A percentile compares a stretch with the other conserved stretches of the same genome.
phyloP scores from a whole-genome alignment of 305 asterid genomes.

The Rubia peregrina region DNA sequence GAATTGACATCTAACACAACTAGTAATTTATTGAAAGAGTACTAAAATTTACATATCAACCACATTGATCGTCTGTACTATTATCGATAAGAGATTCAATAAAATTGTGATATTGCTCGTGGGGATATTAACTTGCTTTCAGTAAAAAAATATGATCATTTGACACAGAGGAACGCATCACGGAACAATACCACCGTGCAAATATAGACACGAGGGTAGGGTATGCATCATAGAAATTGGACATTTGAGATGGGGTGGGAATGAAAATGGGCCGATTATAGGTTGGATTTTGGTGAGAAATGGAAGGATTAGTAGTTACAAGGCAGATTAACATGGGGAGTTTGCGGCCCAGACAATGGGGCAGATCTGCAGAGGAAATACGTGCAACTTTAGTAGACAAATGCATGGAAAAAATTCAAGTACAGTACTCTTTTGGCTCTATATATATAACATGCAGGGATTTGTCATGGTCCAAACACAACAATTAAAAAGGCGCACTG shows the following conservation, averaged over 20 bases:
- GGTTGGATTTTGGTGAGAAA: background rate
- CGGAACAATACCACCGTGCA: too few species aligned
- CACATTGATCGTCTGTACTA: too few species aligned
- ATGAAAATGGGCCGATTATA: background rate
- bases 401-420: slow-evolving; percentile 23
- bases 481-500: slow-evolving; percentile 12
- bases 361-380: slow-evolving; percentile 6
- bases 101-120: too few species aligned
- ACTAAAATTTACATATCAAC: too few species aligned
- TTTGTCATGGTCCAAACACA: slow-evolving; percentile 7
- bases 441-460: background rate
- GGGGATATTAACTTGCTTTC: too few species aligned
- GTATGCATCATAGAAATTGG: too few species aligned
- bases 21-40: too few species aligned
- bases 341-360: slow-evolving; percentile 11
- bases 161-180: too few species aligned
- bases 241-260: background rate
- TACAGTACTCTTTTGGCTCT: slow-evolving; percentile 20
- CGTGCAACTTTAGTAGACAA: slow-evolving; percentile 21
- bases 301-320: background rate
- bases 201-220: too few species aligned
- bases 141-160: too few species aligned
- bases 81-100: too few species aligned
- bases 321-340: background rate
- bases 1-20: too few species aligned